Evolutionary conservation across 176 grass and related monocot genomes (phyloP), one percentile per base, ranked within the genome.

Genomic region (Triticum timopheevii): DNA sequence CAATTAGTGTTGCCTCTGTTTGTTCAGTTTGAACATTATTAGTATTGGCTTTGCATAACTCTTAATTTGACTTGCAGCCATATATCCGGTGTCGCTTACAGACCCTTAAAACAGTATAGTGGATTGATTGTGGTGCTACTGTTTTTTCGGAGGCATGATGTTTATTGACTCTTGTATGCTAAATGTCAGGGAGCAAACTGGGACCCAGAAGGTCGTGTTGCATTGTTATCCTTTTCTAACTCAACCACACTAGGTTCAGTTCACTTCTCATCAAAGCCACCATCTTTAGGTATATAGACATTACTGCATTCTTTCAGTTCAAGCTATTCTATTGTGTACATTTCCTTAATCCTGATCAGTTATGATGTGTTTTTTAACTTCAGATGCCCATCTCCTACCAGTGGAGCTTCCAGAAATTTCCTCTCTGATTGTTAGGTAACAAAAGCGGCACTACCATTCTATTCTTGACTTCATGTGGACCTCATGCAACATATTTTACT

Each of bases 331-430:
- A 6, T 45, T 65, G 6, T 67, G 12, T 70, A 75, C 16, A 73
- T 73, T 84, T 23, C 68, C 79, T 73, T 38, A 31, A 83, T 72
- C 6, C 40, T 92, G 50, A 86, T 81, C 7, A 27, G 72, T 73
- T 87, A 16, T 73, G 66, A 4, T 77, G 6, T 82, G 52, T 58
- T 66, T 25, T n/a, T 87, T 89, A 33, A 85, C 54, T 82, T 73
- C 85, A 98, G 96, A 94, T 85, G 93, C 92, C 11, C 96, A 94
- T 64, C 91, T 98, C 36, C 79, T 98, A 77, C 96, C 92, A 44
- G 90, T 98, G 83, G 92, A 98, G 70, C 82, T 98, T 90, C 92
- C 93, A 91, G 96, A 98, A 89, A 85, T 98, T 80, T 89, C 92
- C 39, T 88, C 88, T 87, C 63, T 91, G 76, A 90, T 93, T 90